Base-by-base conservation (phyloP, 1,139 yeast genomes). In the Lodderomyces parapsilosis region DNA sequence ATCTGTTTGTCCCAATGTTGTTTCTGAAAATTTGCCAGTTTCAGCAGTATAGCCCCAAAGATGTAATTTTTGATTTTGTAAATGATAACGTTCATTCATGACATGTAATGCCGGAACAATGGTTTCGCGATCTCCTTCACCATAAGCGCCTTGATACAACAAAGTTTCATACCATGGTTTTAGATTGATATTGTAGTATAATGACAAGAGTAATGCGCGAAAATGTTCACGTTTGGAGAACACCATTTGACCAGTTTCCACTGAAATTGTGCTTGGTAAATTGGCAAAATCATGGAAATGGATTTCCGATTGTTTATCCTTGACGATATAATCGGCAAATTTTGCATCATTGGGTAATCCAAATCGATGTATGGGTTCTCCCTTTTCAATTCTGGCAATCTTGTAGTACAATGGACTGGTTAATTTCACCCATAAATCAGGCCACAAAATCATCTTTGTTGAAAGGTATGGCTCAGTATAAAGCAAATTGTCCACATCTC, bases 91-190 rank as follows among this genome's bases (percentile, higher is more conserved):
- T 48, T 68, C 74, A 31, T 63, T 51, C 49, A 69, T 60, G 2
- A 64, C 65, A 40, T 64, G 63, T 39, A 69, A 57, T 2, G 74
- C 74, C 3, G 74, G 71, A 8, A 66, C 60, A 43, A 66, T 59
- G 1, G 74, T 66, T 43, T 70, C 76, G 42, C 69, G 59, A 45
- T 69, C 74, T 32, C 74, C 73, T 33, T 58, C 62, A 5, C 70
- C 72, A 8, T 63, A 65, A 2, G 64, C 62, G 15, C 74, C 74
- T 54, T 67, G 74, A 51, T 59, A 66, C 5, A 70, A 47, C 43
- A 70, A 55, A 17, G 58, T 51, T 46, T 66, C 62, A 49, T 59
- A 68, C 47, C 57, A 60, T 6, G 49, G 44, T 9, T 59, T 57
- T 0, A 67, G 65, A 44, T 61, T 55, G 11, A 64, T 44, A 45